phyloP scores from a whole-genome alignment of 176 grass and related monocot genomes.

The Zoysia pacifica region DNA sequence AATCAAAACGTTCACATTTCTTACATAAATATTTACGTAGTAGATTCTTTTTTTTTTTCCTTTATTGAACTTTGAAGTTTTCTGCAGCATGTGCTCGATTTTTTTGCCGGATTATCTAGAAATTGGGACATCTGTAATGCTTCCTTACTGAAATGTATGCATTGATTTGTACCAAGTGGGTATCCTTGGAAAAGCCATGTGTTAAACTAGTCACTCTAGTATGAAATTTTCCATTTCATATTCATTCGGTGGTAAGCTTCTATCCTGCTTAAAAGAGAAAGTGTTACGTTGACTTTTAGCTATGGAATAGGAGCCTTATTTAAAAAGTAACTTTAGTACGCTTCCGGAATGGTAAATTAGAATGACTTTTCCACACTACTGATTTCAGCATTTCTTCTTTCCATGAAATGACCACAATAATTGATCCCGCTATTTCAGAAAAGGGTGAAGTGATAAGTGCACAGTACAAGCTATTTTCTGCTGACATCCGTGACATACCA shows the following conservation, averaged over 20 bases:
- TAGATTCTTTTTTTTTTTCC: neutral
- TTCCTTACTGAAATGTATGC: neutral
- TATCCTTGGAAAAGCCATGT: neutral
- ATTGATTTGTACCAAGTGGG: slow-evolving; percentile 3
- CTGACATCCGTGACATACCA: slow-evolving; percentile 77
- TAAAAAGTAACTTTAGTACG: neutral
- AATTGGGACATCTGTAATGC: neutral
- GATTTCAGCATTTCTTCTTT: neutral
- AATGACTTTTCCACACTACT: neutral
- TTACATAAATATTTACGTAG: neutral
- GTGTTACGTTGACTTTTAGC: neutral
- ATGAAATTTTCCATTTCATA: neutral
- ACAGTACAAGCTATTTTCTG: slow-evolving; percentile 87
- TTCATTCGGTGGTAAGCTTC: neutral
- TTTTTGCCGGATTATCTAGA: neutral
- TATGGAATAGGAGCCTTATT: neutral
- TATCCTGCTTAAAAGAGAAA: slow-evolving; percentile 11
- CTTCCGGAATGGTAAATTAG: neutral
- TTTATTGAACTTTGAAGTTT: neutral
- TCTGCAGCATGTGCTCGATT: neutral
- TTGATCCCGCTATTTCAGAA: slow-evolving; percentile 55
- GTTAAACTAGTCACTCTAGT: neutral
- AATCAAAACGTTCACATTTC: neutral
- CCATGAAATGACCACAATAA: slow-evolving; percentile 15
- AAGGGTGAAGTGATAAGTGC: slow-evolving; percentile 84